Conservation (phyloP, 169 alveolate genomes). For the Cryptosporidium muris region DNA sequence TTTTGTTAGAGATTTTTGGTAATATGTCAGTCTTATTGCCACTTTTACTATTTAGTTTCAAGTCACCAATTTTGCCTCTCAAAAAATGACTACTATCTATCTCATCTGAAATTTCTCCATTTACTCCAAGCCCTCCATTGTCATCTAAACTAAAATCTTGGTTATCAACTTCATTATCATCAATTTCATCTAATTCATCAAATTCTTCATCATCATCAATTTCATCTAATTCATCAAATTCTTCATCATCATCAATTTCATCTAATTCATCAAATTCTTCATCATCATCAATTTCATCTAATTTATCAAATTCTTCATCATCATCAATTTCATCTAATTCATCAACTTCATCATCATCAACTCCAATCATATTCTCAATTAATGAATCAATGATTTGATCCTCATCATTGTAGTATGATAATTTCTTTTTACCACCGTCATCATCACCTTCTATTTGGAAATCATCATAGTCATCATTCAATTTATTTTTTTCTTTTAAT, state of each 20-base stretch:
- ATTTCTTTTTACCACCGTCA: neutral
- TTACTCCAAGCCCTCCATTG: slow-evolving; percentile 68
- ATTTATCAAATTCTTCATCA: slow-evolving; percentile 6
- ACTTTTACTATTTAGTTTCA: slow-evolving; percentile 1
- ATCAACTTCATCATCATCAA: slow-evolving; percentile 28
- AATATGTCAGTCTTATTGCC: slow-evolving; percentile 23
- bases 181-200: slow-evolving; percentile 74
- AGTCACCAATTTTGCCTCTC: neutral
- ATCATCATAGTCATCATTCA: slow-evolving; percentile 55
- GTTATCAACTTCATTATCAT: slow-evolving; percentile 72
- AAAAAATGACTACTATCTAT: neutral
- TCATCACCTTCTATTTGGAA: slow-evolving; percentile 41
- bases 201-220: slow-evolving; percentile 73
- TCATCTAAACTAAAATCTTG: slow-evolving; percentile 4
- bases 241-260: slow-evolving; percentile 73
- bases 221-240: slow-evolving; percentile 65
- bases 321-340: slow-evolving; percentile 29
- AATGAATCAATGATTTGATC: slow-evolving; percentile 46
- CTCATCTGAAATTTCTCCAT: slow-evolving; percentile 16
- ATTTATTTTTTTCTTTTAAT: neutral
- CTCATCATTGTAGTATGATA: neutral
- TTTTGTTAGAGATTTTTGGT: neutral
- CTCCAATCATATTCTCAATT: slow-evolving; percentile 33
- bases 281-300: slow-evolving; percentile 47
- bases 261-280: slow-evolving; percentile 71